These are phyloP conservation scores for Hysterium pulicare DNA, from an alignment of 2,329 filamentous ascomycete species.

Conservation along the genomic window DNA sequence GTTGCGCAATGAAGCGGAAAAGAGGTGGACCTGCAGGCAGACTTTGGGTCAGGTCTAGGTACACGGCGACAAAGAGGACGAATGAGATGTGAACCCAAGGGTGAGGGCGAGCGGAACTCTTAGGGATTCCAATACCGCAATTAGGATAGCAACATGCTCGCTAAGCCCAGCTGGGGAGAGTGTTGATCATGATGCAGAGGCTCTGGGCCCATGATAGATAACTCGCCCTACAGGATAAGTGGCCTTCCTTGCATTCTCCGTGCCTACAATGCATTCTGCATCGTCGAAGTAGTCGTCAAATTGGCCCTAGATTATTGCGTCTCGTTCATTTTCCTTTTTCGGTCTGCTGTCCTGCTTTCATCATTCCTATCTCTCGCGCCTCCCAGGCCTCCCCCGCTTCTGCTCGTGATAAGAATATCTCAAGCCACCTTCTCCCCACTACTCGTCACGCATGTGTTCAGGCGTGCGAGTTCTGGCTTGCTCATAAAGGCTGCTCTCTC, in stretches of 20 bases:
- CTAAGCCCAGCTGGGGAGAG: slow-evolving; percentile 18
- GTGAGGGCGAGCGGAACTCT: slow-evolving; percentile 13
- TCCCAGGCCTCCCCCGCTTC: slow-evolving; percentile 16
- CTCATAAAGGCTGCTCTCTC: background rate
- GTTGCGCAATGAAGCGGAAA: background rate
- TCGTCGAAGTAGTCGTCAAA: background rate
- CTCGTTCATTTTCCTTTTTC: slow-evolving; percentile 3
- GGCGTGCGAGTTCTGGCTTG: too few relatives aligned
- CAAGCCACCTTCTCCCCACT: slow-evolving; percentile 6
- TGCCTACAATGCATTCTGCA: background rate
- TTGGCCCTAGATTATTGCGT: background rate
- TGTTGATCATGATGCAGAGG: slow-evolving; percentile 14
- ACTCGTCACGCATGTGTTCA: background rate
- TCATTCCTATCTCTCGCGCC: slow-evolving; percentile 3
- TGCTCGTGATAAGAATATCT: slow-evolving; percentile 14
- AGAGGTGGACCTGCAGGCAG: background rate
- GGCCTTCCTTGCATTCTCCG: background rate
- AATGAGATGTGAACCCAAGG: background rate
- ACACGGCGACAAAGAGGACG: background rate
- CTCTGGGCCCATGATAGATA: slow-evolving; percentile 16
- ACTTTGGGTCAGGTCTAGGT: background rate
- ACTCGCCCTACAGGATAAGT: slow-evolving; percentile 4
- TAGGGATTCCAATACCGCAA: slow-evolving; percentile 30
- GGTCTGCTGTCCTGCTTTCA: background rate
- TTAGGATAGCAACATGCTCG: slow-evolving; percentile 20